These are phyloP conservation scores for Alternaria triticina DNA, from an alignment of 2,329 filamentous ascomycete genomes.

Conservation along the genomic window DNA sequence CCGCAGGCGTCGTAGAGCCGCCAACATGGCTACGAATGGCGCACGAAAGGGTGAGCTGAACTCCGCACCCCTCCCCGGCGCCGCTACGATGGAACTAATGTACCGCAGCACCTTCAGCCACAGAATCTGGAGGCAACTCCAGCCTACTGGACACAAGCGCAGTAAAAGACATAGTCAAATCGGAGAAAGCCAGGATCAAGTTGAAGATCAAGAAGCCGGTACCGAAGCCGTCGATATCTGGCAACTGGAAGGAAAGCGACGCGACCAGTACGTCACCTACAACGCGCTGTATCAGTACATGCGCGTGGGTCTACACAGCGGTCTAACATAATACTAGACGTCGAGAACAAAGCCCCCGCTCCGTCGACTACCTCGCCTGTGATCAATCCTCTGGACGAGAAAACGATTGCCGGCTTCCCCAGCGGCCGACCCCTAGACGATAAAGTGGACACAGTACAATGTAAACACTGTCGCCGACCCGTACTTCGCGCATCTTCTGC, in stretches of 20 bases:
- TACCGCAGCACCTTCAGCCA: slow-evolving; percentile 32
- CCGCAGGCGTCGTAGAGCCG: slow-evolving; percentile 43
- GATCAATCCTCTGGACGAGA: slow-evolving; percentile 72
- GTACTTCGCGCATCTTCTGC: slow-evolving; percentile 77
- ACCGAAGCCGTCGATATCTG: slow-evolving; percentile 69
- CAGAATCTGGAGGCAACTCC: slow-evolving; percentile 15
- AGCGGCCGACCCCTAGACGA: slow-evolving; percentile 85
- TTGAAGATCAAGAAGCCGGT: slow-evolving; percentile 64
- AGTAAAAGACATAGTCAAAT: slow-evolving; percentile 43
- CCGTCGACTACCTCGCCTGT: slow-evolving; percentile 42
- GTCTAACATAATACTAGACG: slow-evolving; percentile 23
- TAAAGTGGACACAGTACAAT: slow-evolving; percentile 75
- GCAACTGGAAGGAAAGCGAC: slow-evolving; percentile 73
- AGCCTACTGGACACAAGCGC: slow-evolving; percentile 37
- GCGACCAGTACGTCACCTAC: slow-evolving; percentile 61
- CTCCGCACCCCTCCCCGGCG: slow-evolving; percentile 20
- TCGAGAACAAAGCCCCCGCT: slow-evolving; percentile 33
- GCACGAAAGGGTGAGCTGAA: slow-evolving; percentile 46
- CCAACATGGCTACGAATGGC: slow-evolving; percentile 44
- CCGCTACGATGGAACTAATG: slow-evolving; percentile 23
- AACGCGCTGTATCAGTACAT: not conserved
- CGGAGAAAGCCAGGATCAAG: slow-evolving; percentile 51
- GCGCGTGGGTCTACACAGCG: not conserved
- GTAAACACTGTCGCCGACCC: slow-evolving; percentile 94
- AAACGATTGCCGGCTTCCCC: slow-evolving; percentile 77